A percentile compares a stretch with the other conserved stretches of the same genome.
These are phyloP conservation scores for Candida yuanshanica DNA, from an alignment of 805 yeast genomes.

Conservation along the genomic window DNA sequence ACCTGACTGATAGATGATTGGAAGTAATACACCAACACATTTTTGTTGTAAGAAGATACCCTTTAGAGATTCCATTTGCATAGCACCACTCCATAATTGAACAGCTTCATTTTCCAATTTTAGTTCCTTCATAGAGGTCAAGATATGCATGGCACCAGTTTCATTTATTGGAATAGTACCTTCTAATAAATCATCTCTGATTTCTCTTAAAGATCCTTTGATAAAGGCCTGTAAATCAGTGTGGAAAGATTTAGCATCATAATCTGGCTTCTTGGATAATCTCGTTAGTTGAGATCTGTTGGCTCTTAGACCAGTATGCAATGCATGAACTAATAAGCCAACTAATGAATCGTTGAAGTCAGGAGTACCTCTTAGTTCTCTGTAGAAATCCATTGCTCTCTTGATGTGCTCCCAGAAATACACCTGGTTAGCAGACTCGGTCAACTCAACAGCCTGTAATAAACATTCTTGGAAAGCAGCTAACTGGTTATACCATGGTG, in stretches of 20 bases:
- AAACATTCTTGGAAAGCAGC: constrained; percentile 48
- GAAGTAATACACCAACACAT: constrained; percentile 64
- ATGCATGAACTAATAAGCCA: constrained; percentile 42
- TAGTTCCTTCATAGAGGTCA: constrained; percentile 56
- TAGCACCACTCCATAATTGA: constrained; percentile 64
- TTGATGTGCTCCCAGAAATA: constrained; percentile 49
- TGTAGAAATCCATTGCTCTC: constrained; percentile 44
- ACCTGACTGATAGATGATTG: constrained; percentile 56
- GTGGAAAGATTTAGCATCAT: constrained; percentile 52
- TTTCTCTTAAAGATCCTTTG: constrained; percentile 44
- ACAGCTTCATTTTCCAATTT: constrained; percentile 59
- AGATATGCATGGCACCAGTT: constrained; percentile 51
- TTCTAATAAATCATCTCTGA: constrained; percentile 44
- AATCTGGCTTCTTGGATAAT: constrained; percentile 53
- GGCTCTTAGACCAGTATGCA: constrained; percentile 51
- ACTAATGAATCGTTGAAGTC: constrained; percentile 42
- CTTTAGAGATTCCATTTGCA: constrained; percentile 36
- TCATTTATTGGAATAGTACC: constrained; percentile 40
- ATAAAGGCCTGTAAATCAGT: constrained; percentile 46
- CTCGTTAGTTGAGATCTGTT: constrained; percentile 50
- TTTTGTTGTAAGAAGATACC: constrained; percentile 52
- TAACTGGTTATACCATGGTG: constrained; percentile 47
- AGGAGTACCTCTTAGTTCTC: constrained; percentile 40
- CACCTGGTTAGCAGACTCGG: constrained; percentile 36
- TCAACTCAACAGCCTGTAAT: constrained; percentile 26